Base-by-base conservation (phyloP, 176 grass and related monocot genomes). In the Musa beccarii region DNA sequence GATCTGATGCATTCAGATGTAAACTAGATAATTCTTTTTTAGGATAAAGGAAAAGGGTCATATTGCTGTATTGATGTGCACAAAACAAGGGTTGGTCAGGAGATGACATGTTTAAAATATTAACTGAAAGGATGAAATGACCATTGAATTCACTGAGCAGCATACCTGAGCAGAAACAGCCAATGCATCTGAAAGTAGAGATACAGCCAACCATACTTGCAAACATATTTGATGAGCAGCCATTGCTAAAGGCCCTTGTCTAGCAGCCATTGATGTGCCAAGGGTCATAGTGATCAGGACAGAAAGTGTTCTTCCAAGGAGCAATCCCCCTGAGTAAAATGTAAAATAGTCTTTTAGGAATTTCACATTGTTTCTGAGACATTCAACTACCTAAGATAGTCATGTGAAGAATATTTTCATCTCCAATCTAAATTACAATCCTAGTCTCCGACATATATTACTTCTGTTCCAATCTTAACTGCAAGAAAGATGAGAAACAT, bases 161-260 rank as follows among this genome's bases (percentile, higher is more conserved):
- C 82, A 26, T 66, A 94, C 91, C 85, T 94, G 91, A 1, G 91
- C 84, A 72, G 84, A 89, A 80, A 90, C 82, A 82, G 84, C 88
- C 81, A 90, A 82, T 49, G 88, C 72, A 74, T 90, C 88, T 49
- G 88, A 82, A 74, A 90, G 88, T 79, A 90, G 71, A 70, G 89
- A 92, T 69, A 92, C 93, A 73, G 89, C 93, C 75, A 96, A 75
- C 93, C 93, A 96, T 83, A 97, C 83, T 93, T 97, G 94, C 72
- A 97, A 93, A 76, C 94, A 97, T 53, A 97, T 88, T 80, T 97
- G 94, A 86, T 97, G 94, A 84, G 89, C 94, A 11, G 90, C 88
- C 94, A 97, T 97, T 66, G 90, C 90, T 71, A 87, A 72, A 83
- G 90, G 94, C 28, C 94, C 94, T 83, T 90, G 94, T 59, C 94